These are phyloP conservation scores for Cichorium intybus DNA, from an alignment of 140 eudicot species.

Conservation along the genomic window DNA sequence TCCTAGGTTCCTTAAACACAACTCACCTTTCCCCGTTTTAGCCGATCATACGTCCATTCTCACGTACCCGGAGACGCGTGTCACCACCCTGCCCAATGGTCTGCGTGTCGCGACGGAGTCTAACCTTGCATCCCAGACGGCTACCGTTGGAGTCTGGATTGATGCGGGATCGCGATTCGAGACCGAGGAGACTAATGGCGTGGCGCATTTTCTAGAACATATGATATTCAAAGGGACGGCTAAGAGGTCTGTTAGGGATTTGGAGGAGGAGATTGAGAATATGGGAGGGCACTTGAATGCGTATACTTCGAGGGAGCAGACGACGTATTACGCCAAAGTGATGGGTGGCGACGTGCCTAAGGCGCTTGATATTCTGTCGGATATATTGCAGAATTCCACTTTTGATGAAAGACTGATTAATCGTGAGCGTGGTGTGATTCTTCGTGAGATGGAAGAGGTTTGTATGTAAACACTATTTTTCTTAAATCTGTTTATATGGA, in stretches of 20 bases:
- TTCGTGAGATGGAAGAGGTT: constrained; percentile 77
- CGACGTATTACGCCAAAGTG: constrained; percentile 80
- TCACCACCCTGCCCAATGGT: constrained; percentile 88
- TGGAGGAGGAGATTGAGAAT: constrained; percentile 96
- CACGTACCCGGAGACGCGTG: constrained; percentile 59
- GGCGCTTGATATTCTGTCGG: constrained; percentile 50
- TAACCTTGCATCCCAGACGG: constrained; percentile 49
- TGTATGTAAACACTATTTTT: background rate
- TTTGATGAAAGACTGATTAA: constrained; percentile 48
- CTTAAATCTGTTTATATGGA: background rate
- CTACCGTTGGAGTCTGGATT: constrained; percentile 94
- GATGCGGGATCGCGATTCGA: constrained; percentile 92
- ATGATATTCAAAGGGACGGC: constrained; percentile 88
- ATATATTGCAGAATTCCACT: constrained; percentile 61
- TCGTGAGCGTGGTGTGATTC: constrained; percentile 57
- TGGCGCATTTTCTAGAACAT: constrained; percentile 83
- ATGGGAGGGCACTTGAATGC: constrained; percentile 97
- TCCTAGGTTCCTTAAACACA: constrained; percentile 52
- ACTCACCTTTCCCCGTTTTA: constrained; percentile 57
- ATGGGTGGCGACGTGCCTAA: constrained; percentile 54
- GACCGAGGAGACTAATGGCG: constrained; percentile 74
- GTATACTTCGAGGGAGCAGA: constrained; percentile 82
- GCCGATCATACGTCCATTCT: constrained; percentile 67
- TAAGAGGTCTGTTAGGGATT: constrained; percentile 47
- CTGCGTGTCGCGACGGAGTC: constrained; percentile 96